A percentile compares a stretch with the other conserved stretches of the same genome.
Evolutionary conservation across 192 early-diverging fungal genomes (phyloP).

Genomic region (Geosiphon pyriformis): DNA sequence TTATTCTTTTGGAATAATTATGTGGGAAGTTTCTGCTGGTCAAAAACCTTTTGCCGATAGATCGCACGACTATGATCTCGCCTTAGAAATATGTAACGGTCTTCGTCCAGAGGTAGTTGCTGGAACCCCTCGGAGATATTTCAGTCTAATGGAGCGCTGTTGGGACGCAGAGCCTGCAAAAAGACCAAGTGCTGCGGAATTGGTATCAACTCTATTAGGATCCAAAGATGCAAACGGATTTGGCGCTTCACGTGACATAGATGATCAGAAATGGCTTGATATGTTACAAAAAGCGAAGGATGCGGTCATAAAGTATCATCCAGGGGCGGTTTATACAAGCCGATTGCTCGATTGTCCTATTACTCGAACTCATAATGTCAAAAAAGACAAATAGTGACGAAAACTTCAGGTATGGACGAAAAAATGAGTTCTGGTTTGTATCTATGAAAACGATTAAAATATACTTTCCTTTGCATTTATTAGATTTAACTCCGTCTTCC

Average conservation of each 20-base stretch:
- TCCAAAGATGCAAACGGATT: conserved; percentile 5
- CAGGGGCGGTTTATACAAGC: not conserved
- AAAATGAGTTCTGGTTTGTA: too few relatives aligned
- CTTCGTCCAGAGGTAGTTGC: conserved; percentile 27
- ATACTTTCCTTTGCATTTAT: too few relatives aligned
- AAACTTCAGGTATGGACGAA: too few relatives aligned
- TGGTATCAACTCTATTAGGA: not conserved
- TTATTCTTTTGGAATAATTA: conserved; percentile 15
- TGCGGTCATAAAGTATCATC: not conserved
- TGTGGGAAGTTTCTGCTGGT: conserved; percentile 2
- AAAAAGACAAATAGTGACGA: not conserved
- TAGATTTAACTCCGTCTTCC: too few relatives aligned
- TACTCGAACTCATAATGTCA: not conserved
- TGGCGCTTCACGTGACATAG: not conserved
- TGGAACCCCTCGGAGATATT: conserved; percentile 31
- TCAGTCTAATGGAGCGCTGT: conserved; percentile 31
- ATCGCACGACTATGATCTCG: not conserved
- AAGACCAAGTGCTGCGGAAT: conserved; percentile 11
- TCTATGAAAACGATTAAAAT: too few relatives aligned
- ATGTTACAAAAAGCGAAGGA: not conserved
- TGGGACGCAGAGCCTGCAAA: conserved; percentile 34
- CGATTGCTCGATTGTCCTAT: not conserved
- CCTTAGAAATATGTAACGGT: conserved; percentile 25
- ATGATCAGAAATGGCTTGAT: not conserved
- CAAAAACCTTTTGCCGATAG: not conserved